phyloP scores from a whole-genome alignment of 208 protist genomes.

The Acanthamoeba rhysodes region DNA sequence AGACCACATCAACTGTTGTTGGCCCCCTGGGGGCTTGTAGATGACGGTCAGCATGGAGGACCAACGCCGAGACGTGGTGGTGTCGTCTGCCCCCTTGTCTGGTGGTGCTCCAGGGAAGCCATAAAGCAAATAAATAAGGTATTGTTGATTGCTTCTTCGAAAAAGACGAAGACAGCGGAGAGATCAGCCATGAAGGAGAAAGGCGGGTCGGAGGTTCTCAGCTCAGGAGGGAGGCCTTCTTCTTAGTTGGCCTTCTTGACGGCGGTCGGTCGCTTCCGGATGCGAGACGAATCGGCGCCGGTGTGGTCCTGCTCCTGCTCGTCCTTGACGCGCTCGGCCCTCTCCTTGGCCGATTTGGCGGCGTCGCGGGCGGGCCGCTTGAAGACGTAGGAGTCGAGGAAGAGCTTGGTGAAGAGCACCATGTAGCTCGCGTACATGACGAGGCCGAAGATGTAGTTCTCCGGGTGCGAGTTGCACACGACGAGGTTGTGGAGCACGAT shows the following conservation, averaged over 20 bases:
- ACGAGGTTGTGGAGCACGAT: constrained; percentile 80
- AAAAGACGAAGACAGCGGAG: background rate
- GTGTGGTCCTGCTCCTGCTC: constrained; percentile 32
- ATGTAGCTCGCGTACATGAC: constrained; percentile 96
- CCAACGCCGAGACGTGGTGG: too few relatives aligned
- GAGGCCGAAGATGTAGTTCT: too few relatives aligned
- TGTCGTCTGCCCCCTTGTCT: too few relatives aligned
- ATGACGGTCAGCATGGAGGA: too few relatives aligned
- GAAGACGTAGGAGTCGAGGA: constrained; percentile 90
- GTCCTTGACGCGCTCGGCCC: constrained; percentile 46
- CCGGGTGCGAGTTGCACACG: too few relatives aligned
- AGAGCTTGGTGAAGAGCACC: constrained; percentile 93
- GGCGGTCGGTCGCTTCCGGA: background rate
- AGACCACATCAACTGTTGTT: background rate
- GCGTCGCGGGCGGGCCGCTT: background rate
- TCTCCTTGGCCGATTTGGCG: constrained; percentile 8
- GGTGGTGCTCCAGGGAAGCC: too few relatives aligned
- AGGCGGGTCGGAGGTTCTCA: background rate
- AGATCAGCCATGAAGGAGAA: too few relatives aligned
- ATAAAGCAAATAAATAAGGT: too few relatives aligned
- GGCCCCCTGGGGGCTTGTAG: too few relatives aligned
- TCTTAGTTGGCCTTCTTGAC: constrained; percentile 45
- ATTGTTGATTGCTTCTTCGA: too few relatives aligned
- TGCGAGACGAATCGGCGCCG: background rate
- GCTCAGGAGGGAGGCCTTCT: background rate